phyloP scores from a whole-genome alignment of 2,329 filamentous ascomycete genomes.

The Diaporthe capsici region DNA sequence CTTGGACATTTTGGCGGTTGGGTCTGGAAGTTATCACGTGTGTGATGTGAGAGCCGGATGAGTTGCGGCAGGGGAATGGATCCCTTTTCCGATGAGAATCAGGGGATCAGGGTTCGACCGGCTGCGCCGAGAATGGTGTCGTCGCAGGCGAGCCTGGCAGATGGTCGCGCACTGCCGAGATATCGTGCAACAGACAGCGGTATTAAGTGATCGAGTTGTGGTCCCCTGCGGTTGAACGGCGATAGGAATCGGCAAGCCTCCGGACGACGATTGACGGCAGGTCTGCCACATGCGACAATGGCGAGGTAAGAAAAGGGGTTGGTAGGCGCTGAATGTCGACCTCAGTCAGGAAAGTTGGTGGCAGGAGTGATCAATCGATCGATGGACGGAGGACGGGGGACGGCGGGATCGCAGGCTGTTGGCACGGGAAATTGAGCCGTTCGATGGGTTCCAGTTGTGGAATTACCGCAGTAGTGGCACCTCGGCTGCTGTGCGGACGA shows the following conservation, averaged over 20 bases:
- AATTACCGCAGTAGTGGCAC: constrained; percentile 41
- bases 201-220: constrained; percentile 10
- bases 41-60: constrained; percentile 8
- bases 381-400: constrained; percentile 25
- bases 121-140: constrained; percentile 12
- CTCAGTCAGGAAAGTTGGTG: constrained; percentile 25
- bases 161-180: constrained; percentile 35
- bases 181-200: constrained; percentile 32
- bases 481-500: constrained; percentile 35
- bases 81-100: neutral
- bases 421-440: constrained; percentile 41
- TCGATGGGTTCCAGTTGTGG: constrained; percentile 40
- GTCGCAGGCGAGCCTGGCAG: constrained; percentile 34
- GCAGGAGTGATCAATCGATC: constrained; percentile 25
- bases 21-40: constrained; percentile 13
- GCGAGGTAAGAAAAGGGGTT: constrained; percentile 10
- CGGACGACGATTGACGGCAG: constrained; percentile 7
- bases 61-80: neutral
- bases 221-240: constrained; percentile 20
- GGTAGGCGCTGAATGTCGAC: constrained; percentile 30
- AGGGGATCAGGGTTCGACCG: neutral
- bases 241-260: constrained; percentile 5
- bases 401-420: constrained; percentile 32
- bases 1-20: constrained; percentile 82
- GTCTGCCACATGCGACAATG: constrained; percentile 33